Conservation (phyloP, 805 yeast species). For the Saturnispora gosingensis region DNA sequence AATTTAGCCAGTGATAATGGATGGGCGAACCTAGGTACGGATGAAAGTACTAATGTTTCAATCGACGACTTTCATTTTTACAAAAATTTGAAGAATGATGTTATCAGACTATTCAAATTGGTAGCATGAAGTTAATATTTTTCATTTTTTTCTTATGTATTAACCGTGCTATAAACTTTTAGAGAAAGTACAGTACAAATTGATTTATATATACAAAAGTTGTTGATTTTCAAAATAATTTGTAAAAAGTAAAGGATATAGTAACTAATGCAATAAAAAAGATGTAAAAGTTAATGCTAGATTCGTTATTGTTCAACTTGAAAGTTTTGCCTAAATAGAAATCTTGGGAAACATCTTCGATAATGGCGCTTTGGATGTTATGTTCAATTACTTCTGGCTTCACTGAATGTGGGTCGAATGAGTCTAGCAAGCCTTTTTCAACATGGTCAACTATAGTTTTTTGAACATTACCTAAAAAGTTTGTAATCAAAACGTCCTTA, state of each 20-base stretch:
- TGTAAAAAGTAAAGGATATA: conserved; percentile 1
- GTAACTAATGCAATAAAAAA: neutral
- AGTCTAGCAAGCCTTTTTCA: conserved; percentile 36
- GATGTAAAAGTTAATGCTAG: neutral
- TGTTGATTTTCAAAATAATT: conserved; percentile 1
- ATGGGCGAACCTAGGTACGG: conserved; percentile 18
- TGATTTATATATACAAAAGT: neutral
- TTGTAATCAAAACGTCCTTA: conserved; percentile 69
- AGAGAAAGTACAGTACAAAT: neutral
- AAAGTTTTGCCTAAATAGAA: neutral
- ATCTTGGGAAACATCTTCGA: neutral
- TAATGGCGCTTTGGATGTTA: neutral
- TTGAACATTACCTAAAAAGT: conserved; percentile 90
- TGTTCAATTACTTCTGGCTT: neutral
- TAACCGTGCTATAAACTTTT: no score
- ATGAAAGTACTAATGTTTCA: conserved; percentile 9
- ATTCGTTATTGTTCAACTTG: neutral
- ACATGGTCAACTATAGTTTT: conserved; percentile 51
- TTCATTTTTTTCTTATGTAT: neutral
- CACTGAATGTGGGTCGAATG: neutral
- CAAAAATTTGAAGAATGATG: conserved; percentile 19
- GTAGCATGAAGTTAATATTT: neutral
- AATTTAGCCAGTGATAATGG: conserved; percentile 14
- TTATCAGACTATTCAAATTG: conserved; percentile 15
- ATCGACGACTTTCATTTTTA: conserved; percentile 22